phyloP scores from a whole-genome alignment of 129 eudicot species.

The Tagetes erecta region DNA sequence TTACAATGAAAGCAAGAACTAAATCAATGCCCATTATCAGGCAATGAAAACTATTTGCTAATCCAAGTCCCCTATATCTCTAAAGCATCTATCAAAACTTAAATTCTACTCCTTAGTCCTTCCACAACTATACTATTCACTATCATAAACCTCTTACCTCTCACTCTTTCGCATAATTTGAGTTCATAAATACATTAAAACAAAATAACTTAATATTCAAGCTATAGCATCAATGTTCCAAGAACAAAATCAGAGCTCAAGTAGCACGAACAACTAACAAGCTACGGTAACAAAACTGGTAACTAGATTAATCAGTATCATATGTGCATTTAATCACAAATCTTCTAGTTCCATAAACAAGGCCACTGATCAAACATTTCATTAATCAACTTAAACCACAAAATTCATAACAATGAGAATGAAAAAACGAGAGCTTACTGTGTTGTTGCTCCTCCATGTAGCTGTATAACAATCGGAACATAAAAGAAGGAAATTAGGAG shows the following conservation, averaged over 20 bases:
- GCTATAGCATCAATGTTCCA: not conserved
- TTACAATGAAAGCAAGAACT: conserved; percentile 22
- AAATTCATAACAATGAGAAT: not conserved
- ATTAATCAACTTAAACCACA: not conserved
- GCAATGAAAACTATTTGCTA: not conserved
- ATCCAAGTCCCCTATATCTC: not conserved
- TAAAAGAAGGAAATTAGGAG: not conserved
- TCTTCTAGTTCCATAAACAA: conserved; percentile 19
- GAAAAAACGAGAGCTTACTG: conserved; percentile 28
- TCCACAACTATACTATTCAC: conserved; percentile 8
- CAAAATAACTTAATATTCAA: not conserved
- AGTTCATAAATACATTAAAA: not conserved
- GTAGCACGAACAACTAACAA: too few species aligned
- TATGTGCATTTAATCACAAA: not conserved
- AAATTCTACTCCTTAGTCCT: not conserved
- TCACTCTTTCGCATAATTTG: not conserved
- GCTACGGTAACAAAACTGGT: too few species aligned
- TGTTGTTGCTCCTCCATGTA: conserved; percentile 41
- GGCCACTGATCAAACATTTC: not conserved
- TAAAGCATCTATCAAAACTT: not conserved
- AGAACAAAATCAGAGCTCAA: not conserved
- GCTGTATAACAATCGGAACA: conserved; percentile 11
- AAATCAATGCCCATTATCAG: conserved; percentile 11
- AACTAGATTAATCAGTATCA: not conserved
- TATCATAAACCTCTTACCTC: not conserved